Conservation (phyloP, 192 early-diverging fungal genomes). For the Chytriomyces sp. region DNA sequence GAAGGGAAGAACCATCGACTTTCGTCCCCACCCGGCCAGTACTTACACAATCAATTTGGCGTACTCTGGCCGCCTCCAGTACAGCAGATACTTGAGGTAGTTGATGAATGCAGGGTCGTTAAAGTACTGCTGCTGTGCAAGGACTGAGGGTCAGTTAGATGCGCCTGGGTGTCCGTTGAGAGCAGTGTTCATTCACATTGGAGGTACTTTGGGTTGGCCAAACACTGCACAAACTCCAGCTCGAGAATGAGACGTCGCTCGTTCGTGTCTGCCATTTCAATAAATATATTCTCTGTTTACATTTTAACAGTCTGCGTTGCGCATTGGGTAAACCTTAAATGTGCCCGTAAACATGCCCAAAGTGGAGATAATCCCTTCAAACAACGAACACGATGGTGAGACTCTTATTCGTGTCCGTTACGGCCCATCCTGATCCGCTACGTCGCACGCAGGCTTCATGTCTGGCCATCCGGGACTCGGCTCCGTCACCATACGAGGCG, state of each 20-base stretch:
- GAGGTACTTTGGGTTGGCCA: slow-evolving; percentile 93
- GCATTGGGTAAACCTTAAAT: too few species aligned
- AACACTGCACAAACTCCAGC: slow-evolving; percentile 93
- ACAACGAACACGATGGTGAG: too few species aligned
- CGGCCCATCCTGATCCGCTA: neutral
- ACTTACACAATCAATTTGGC: slow-evolving; percentile 83
- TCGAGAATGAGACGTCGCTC: slow-evolving; percentile 77
- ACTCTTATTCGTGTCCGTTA: neutral
- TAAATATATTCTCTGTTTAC: neutral
- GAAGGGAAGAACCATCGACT: neutral
- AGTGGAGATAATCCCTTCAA: neutral
- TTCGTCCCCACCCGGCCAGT: too few species aligned
- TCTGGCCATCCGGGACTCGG: slow-evolving; percentile 26
- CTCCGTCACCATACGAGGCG: slow-evolving; percentile 20
- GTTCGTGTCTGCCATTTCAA: neutral
- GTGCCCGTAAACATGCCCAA: neutral
- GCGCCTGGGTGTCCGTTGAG: neutral
- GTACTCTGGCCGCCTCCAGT: slow-evolving; percentile 90
- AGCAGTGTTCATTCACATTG: slow-evolving; percentile 61
- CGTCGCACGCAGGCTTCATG: slow-evolving; percentile 14
- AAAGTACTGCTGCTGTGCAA: slow-evolving; percentile 89
- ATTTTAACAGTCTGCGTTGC: too few species aligned
- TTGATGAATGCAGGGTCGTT: slow-evolving; percentile 83
- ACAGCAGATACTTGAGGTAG: slow-evolving; percentile 89
- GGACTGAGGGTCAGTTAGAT: slow-evolving; percentile 38